These are phyloP conservation scores for Moringa oleifera DNA, from an alignment of 345 rosid species.

Conservation along the genomic window DNA sequence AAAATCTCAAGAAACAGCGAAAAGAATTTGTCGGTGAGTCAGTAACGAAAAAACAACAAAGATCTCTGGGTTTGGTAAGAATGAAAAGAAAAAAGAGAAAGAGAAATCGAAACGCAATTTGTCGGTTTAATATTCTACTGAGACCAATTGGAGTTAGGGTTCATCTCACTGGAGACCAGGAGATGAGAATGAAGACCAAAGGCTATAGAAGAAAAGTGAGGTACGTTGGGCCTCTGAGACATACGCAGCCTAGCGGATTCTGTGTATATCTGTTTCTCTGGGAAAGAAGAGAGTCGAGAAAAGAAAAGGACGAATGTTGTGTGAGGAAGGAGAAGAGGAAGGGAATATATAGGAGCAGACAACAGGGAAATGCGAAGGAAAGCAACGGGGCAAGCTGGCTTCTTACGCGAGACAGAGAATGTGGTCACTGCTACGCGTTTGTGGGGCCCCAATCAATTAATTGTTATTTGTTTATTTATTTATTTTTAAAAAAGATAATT, in stretches of 20 bases:
- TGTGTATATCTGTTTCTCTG: too few relatives aligned
- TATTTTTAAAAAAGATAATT: too few relatives aligned
- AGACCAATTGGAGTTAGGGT: slow-evolving; percentile 47
- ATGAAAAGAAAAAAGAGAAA: not conserved
- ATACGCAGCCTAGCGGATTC: slow-evolving; percentile 29
- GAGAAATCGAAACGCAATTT: not conserved
- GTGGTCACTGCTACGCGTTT: not conserved
- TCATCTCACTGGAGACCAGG: slow-evolving; percentile 65
- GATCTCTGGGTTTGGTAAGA: slow-evolving; percentile 4
- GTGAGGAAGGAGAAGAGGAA: not conserved
- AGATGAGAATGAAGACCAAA: slow-evolving; percentile 67
- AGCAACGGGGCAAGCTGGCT: not conserved
- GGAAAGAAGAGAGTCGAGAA: not conserved
- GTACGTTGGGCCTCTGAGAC: slow-evolving; percentile 75
- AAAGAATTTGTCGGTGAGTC: too few relatives aligned
- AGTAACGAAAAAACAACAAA: not conserved
- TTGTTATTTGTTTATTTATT: too few relatives aligned
- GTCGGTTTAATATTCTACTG: slow-evolving; percentile 2
- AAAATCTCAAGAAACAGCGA: not conserved
- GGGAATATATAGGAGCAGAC: too few relatives aligned
- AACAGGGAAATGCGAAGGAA: not conserved
- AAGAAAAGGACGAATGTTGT: not conserved
- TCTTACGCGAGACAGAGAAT: slow-evolving; percentile 2
- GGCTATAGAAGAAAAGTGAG: slow-evolving; percentile 67
- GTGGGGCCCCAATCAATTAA: not conserved